Conservation (phyloP, 2,329 filamentous ascomycete genomes). For the Biscogniauxia marginata region DNA sequence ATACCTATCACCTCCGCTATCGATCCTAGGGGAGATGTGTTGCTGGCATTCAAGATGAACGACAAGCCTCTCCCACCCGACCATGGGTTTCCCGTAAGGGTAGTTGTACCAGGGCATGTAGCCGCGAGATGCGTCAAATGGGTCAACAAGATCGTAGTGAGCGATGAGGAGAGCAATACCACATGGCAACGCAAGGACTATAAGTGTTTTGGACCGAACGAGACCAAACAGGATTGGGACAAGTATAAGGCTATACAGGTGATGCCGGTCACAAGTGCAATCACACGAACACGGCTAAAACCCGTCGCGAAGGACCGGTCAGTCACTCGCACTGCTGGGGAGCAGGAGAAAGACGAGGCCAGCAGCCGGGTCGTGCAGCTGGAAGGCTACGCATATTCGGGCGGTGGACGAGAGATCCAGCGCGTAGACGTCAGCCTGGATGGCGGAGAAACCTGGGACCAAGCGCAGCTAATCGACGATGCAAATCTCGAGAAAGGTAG, state of each 20-base stretch:
- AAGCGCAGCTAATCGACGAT: conserved; percentile 58
- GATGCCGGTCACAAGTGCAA: conserved; percentile 66
- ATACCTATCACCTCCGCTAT: conserved; percentile 59
- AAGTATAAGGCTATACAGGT: conserved; percentile 64
- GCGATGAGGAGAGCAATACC: conserved; percentile 63
- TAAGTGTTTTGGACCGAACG: conserved; percentile 66
- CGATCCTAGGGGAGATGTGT: conserved; percentile 61
- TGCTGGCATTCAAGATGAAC: conserved; percentile 69
- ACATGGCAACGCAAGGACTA: conserved; percentile 69
- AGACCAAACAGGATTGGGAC: conserved; percentile 60
- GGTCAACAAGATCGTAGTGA: conserved; percentile 62
- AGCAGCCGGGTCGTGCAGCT: conserved; percentile 34
- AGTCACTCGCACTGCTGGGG: not conserved
- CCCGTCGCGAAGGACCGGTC: conserved; percentile 10
- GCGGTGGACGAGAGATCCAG: conserved; percentile 63
- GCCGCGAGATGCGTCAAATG: conserved; percentile 69
- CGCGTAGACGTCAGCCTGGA: conserved; percentile 68
- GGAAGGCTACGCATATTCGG: conserved; percentile 66
- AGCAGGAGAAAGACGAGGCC: conserved; percentile 1
- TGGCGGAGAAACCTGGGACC: conserved; percentile 62
- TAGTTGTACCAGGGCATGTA: conserved; percentile 63
- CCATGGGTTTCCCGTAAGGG: conserved; percentile 64
- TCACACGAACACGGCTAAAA: conserved; percentile 44
- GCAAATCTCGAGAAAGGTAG: conserved; percentile 36
- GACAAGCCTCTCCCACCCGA: conserved; percentile 60